Base-by-base conservation (phyloP, 495 filamentous ascomycete species). In the Podospora tetraspora region DNA sequence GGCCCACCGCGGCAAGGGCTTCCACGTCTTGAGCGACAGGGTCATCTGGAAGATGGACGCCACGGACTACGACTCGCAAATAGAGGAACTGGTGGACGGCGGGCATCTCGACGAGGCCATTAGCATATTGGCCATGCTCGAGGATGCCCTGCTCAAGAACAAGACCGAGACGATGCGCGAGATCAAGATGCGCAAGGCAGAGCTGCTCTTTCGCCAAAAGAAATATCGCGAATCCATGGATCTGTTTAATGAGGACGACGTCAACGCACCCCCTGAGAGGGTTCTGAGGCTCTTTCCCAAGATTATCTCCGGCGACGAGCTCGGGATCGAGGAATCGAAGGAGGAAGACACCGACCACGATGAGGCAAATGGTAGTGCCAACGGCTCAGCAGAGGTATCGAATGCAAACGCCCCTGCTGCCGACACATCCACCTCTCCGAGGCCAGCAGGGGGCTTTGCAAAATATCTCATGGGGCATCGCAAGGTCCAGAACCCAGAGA, bases 41-140 rank as follows among this genome's bases (percentile, higher is more conserved):
- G 89, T 83, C 23, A 91, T 99, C 32, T 99, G 96, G 96, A 89
- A 93, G 62, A 97, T 98, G 95, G 90, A 89, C 59, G 89, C 93
- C n/a, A 85, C 91, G 58, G 91, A 94, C 64, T 99, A 99, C 71
- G 92, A 97, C 73, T 87, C 90, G 0, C 95, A 99, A 73, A 89
- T 99, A 30, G 89, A 94, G 65, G 87, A 96, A 61, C 83, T 99
- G 37, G 86, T 96, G 3, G 85, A 89, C 59, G 89, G 86, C 63
- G 90, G 85, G 7, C 87, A 87, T 71, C 88, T 93, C 59, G 94
- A 99, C 72, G 95, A 99, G 77, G 96, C 95, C 1, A 91, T 97
- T 65, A 97, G 92, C 72, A 77, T 99, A 11, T 79, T 97, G 3
- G 83, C 82, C 57, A 92, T 97, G 88, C 87, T 99, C 5, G 95